phyloP scores from a whole-genome alignment of 305 asterid genomes.

The Coffea humblotiana region DNA sequence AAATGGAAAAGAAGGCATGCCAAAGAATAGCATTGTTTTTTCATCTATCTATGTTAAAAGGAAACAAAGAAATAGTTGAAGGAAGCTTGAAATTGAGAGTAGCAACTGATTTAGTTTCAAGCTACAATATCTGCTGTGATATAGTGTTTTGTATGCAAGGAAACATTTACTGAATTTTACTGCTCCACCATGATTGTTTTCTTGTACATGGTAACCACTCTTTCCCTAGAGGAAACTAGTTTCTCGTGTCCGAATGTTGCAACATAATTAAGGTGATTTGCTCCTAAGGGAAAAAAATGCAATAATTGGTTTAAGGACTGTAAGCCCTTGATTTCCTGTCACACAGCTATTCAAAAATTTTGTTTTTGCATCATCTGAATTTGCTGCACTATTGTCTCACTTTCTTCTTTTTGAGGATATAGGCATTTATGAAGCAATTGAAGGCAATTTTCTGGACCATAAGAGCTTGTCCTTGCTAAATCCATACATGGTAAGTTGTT shows the following conservation, averaged over 20 bases:
- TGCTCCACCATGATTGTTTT: neutral
- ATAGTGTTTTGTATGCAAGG: neutral
- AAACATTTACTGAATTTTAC: neutral
- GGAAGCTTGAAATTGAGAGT: too few species aligned
- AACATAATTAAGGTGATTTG: neutral
- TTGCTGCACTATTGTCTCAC: conserved; percentile 9
- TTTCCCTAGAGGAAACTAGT: neutral
- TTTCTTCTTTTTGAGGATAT: conserved; percentile 29
- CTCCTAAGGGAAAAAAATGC: too few species aligned
- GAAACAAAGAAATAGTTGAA: too few species aligned
- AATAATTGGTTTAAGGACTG: too few species aligned
- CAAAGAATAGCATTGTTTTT: too few species aligned
- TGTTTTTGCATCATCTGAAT: neutral
- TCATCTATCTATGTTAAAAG: too few species aligned
- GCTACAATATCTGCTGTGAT: neutral
- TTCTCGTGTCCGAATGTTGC: neutral
- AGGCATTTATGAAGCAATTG: conserved; percentile 82
- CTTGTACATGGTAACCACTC: neutral
- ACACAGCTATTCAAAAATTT: neutral
- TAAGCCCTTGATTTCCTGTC: too few species aligned
- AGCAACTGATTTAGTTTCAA: neutral
- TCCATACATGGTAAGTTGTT: conserved; percentile 72
- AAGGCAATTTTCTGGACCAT: conserved; percentile 61
- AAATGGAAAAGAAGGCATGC: neutral
- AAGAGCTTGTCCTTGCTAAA: conserved; percentile 76